These are phyloP conservation scores for Protomyces inundatus DNA, from an alignment of 1,139 yeast species.

Conservation along the genomic window DNA sequence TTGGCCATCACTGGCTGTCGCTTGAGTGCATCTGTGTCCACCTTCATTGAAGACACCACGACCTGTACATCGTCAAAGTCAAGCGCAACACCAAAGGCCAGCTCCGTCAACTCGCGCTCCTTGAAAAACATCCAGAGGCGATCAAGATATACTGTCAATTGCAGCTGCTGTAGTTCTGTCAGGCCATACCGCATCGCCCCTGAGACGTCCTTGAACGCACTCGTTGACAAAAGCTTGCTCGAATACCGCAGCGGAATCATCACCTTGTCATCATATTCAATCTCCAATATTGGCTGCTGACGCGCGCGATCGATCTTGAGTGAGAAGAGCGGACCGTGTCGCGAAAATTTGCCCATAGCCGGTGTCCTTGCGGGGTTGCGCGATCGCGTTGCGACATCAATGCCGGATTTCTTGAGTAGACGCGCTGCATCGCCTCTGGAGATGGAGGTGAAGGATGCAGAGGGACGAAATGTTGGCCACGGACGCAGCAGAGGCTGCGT, in stretches of 20 bases:
- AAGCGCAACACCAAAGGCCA: not conserved
- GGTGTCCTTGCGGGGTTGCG: not conserved
- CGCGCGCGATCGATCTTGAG: slow-evolving; percentile 1
- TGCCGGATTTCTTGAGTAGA: slow-evolving; percentile 1
- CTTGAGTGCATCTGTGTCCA: slow-evolving; percentile 9
- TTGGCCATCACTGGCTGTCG: slow-evolving; percentile 4
- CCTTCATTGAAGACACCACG: not conserved
- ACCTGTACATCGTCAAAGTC: slow-evolving; percentile 6
- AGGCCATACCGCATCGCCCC: slow-evolving; percentile 3
- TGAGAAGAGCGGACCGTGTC: slow-evolving; percentile 5
- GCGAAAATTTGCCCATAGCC: not conserved
- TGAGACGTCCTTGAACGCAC: not conserved
- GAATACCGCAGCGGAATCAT: not conserved
- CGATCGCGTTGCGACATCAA: not conserved
- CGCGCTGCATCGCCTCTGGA: slow-evolving; percentile 1
- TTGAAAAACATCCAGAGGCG: slow-evolving; percentile 7
- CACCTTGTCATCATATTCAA: not conserved
- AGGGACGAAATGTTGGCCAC: not conserved
- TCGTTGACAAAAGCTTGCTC: not conserved
- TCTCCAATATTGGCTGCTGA: not conserved
- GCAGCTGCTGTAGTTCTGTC: slow-evolving; percentile 5
- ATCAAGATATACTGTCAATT: slow-evolving; percentile 3
- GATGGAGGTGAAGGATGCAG: not conserved
- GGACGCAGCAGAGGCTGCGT: not conserved
- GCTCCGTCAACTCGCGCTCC: slow-evolving; percentile 3